Evolutionary conservation across 768 basidiomycete species (phyloP).

Genomic region (Amyloporia xantha): DNA sequence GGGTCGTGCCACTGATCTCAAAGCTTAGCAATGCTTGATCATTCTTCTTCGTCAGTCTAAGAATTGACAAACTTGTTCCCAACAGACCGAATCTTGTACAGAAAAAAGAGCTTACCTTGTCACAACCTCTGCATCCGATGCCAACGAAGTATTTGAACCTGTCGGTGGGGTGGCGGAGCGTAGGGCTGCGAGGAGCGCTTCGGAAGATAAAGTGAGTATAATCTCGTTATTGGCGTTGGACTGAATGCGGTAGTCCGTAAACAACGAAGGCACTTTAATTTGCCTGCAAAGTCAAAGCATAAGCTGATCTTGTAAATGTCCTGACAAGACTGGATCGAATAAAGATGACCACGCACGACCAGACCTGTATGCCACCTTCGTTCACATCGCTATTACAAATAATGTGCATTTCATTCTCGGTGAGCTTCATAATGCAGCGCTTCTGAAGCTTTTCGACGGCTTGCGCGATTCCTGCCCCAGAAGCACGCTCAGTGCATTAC

Average conservation of each 20-base stretch:
- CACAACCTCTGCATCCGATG: conserved; percentile 54
- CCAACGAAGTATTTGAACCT: conserved; percentile 27
- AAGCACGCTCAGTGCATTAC: not conserved
- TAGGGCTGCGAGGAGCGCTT: conserved; percentile 71
- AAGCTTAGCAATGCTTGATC: conserved; percentile 73
- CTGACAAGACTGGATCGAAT: no score
- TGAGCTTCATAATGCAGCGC: conserved; percentile 76
- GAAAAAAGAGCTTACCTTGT: no score
- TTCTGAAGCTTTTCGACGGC: conserved; percentile 80
- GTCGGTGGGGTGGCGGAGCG: conserved; percentile 35
- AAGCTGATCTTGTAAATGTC: no score
- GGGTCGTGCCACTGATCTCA: conserved; percentile 60
- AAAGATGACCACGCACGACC: conserved; percentile 63
- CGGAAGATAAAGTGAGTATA: conserved; percentile 62
- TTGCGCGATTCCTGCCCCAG: conserved; percentile 61
- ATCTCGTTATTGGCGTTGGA: conserved; percentile 83
- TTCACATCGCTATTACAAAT: conserved; percentile 78
- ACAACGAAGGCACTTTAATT: conserved; percentile 61
- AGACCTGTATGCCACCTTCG: conserved; percentile 84
- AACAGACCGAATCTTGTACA: no score
- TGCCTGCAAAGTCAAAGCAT: conserved; percentile 33
- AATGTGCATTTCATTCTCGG: conserved; percentile 66
- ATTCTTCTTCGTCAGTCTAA: conserved; percentile 70
- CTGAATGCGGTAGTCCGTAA: conserved; percentile 76
- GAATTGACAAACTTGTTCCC: no score